phyloP scores from a whole-genome alignment of 345 rosid species.

The Reutealis trisperma region DNA sequence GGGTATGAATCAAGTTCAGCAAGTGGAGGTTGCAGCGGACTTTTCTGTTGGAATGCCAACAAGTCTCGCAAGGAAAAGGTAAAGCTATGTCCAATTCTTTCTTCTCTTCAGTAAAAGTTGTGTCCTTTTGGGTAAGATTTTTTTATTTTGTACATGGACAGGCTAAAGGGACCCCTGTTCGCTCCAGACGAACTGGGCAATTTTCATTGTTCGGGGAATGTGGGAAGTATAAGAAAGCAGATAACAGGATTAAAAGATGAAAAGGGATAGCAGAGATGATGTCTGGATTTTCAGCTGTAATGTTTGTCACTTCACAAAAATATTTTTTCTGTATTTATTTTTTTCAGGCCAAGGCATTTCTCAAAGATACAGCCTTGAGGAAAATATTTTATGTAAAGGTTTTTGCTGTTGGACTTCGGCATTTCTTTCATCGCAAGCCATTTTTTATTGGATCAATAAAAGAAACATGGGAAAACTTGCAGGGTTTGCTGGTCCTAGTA shows the following conservation, averaged over 20 bases:
- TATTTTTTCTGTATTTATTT: slow-evolving; percentile 28
- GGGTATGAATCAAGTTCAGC: slow-evolving; percentile 85
- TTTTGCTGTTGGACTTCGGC: slow-evolving; percentile 19
- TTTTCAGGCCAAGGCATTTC: slow-evolving; percentile 16
- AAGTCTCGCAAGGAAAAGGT: slow-evolving; percentile 66
- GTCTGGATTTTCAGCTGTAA: background rate
- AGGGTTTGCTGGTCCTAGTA: background rate
- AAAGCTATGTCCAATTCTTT: slow-evolving; percentile 8
- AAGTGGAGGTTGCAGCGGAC: slow-evolving; percentile 70
- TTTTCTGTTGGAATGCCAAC: slow-evolving; percentile 78
- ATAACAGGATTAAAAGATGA: slow-evolving; percentile 51
- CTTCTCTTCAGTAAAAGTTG: background rate
- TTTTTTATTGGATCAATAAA: slow-evolving; percentile 19
- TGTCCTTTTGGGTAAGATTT: background rate
- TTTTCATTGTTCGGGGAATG: slow-evolving; percentile 70
- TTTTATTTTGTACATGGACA: slow-evolving; percentile 26
- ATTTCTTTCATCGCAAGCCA: slow-evolving; percentile 17
- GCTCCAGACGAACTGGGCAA: slow-evolving; percentile 37
- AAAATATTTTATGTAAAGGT: slow-evolving; percentile 13
- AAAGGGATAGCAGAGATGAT: slow-evolving; percentile 14
- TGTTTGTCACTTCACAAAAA: slow-evolving; percentile 7
- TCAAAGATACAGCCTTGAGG: slow-evolving; percentile 7
- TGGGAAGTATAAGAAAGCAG: slow-evolving; percentile 60
- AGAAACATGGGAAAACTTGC: slow-evolving; percentile 4
- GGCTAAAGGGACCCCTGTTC: slow-evolving; percentile 56